Evolutionary conservation across 2,329 filamentous ascomycete species (phyloP).

Genomic region (Penicillium sp.): DNA sequence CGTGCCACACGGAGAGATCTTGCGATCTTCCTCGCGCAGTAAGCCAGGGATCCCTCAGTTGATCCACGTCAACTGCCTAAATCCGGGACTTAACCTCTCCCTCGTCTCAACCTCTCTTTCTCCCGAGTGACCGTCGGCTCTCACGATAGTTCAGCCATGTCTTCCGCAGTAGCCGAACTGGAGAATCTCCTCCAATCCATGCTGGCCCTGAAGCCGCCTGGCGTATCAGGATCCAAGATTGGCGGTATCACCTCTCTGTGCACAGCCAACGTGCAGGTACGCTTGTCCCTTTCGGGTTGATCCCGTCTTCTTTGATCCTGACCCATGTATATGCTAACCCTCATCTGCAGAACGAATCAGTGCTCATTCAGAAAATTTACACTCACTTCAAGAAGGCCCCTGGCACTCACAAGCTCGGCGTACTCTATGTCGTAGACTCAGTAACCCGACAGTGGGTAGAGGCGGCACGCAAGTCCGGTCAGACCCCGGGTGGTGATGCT

Average conservation of each 20-base stretch:
- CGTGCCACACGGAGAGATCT: constrained; percentile 11
- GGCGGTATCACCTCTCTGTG: constrained; percentile 82
- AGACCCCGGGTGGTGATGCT: constrained; percentile 77
- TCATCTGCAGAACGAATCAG: constrained; percentile 76
- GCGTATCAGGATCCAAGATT: constrained; percentile 92
- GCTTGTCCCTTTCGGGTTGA: constrained; percentile 21
- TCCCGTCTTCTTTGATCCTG: constrained; percentile 1
- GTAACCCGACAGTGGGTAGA: constrained; percentile 99
- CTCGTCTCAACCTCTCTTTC: neutral
- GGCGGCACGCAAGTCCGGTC: constrained; percentile 82
- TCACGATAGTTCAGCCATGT: constrained; percentile 55
- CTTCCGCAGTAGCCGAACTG: constrained; percentile 85
- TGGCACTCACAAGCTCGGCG: constrained; percentile 94
- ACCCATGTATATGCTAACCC: constrained; percentile 27
- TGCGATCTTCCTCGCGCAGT: neutral
- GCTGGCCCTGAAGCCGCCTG: constrained; percentile 86
- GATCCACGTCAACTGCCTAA: constrained; percentile 6
- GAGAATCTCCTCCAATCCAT: constrained; percentile 89
- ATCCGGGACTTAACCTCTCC: neutral
- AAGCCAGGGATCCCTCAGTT: constrained; percentile 14
- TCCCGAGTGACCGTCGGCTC: neutral
- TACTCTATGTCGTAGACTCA: constrained; percentile 99
- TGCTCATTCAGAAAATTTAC: constrained; percentile 93
- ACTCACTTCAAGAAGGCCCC: constrained; percentile 96
- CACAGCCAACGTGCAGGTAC: constrained; percentile 86